Evolutionary conservation across 768 basidiomycete genomes (phyloP).

Genomic region (Strobilomyces dryophilus): DNA sequence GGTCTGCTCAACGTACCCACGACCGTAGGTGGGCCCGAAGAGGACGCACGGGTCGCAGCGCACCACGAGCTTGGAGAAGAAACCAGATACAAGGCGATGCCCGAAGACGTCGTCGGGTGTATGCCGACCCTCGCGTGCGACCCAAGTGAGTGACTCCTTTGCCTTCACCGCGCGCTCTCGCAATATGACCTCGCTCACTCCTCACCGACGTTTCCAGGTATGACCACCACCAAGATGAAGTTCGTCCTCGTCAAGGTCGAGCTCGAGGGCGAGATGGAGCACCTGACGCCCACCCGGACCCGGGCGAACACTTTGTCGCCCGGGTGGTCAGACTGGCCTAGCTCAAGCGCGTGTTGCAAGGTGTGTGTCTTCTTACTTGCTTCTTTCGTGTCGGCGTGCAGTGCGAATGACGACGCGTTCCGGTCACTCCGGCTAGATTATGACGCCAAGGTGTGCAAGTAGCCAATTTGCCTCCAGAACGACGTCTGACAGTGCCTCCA

Average conservation of each 20-base stretch:
- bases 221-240: constrained; percentile 94
- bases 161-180: no score
- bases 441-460: constrained; percentile 44
- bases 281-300: constrained; percentile 72
- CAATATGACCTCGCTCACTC: not conserved
- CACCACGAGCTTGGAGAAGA: constrained; percentile 90
- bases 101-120: constrained; percentile 50
- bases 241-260: constrained; percentile 71
- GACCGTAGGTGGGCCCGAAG: constrained; percentile 26
- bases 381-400: not conserved
- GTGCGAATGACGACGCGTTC: not conserved
- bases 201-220: constrained; percentile 54
- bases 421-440: constrained; percentile 45
- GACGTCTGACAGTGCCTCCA: constrained; percentile 18
- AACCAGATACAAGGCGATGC: constrained; percentile 75
- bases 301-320: constrained; percentile 81
- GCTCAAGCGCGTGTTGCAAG: constrained; percentile 61
- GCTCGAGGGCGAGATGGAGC: constrained; percentile 60
- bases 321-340: constrained; percentile 66
- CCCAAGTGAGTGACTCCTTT: constrained; percentile 50
- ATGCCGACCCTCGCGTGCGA: constrained; percentile 63
- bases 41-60: constrained; percentile 76
- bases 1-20: constrained; percentile 77
- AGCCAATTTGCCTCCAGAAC: not conserved
- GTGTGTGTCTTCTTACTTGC: constrained; percentile 49